phyloP scores from a whole-genome alignment of 768 basidiomycete species.

The Podaxis sp. region DNA sequence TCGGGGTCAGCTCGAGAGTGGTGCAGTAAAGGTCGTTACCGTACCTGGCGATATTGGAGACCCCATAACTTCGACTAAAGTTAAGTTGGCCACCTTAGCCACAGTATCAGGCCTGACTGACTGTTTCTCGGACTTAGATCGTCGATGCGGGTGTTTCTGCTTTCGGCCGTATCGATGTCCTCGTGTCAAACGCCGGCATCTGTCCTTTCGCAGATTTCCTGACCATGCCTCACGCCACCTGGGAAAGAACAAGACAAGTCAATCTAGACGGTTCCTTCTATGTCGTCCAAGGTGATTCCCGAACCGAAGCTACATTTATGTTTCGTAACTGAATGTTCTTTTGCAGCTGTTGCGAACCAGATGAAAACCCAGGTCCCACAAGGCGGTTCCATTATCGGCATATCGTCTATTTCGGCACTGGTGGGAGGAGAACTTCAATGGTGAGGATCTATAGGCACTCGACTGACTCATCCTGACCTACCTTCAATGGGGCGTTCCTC shows the following conservation, averaged over 20 bases:
- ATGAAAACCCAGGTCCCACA: slow-evolving; percentile 70
- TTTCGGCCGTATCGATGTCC: slow-evolving; percentile 63
- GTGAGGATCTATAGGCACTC: slow-evolving; percentile 27
- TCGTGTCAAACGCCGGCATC: slow-evolving; percentile 55
- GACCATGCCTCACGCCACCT: slow-evolving; percentile 61
- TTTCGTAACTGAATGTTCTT: neutral
- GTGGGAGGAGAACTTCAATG: slow-evolving; percentile 76
- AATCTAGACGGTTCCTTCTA: slow-evolving; percentile 80
- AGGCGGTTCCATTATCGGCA: slow-evolving; percentile 73
- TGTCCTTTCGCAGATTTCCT: slow-evolving; percentile 79
- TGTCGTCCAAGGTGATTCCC: slow-evolving; percentile 53
- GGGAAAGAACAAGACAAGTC: slow-evolving; percentile 66
- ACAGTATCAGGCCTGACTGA: neutral
- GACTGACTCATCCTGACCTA: slow-evolving; percentile 2
- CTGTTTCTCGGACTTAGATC: slow-evolving; percentile 42
- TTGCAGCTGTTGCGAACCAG: slow-evolving; percentile 64
- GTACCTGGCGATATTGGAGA: slow-evolving; percentile 70
- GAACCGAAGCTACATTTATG: neutral
- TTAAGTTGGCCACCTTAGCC: slow-evolving; percentile 22
- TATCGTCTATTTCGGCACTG: slow-evolving; percentile 78
- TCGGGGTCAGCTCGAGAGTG: slow-evolving; percentile 42
- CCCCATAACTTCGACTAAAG: slow-evolving; percentile 54
- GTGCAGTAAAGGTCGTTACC: slow-evolving; percentile 39
- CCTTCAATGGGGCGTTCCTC: neutral
- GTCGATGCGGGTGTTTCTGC: slow-evolving; percentile 56